Evolutionary conservation across 208 protist genomes (phyloP).

Genomic region (Lotmaria passim): DNA sequence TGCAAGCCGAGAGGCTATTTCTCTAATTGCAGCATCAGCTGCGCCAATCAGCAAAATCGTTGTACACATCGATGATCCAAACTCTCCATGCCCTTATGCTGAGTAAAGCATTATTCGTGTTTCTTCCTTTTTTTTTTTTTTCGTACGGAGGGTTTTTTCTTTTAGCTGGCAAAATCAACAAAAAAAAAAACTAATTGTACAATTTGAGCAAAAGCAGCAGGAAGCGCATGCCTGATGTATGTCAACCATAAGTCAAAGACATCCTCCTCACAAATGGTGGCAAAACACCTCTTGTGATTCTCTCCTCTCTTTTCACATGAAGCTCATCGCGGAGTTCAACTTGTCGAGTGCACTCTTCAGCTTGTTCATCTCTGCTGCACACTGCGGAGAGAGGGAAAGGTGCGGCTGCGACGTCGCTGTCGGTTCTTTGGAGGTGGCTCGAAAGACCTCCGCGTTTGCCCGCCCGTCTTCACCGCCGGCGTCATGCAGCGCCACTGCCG

Average conservation of each 20-base stretch:
- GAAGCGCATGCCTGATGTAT: too few species aligned
- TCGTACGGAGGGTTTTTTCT: too few species aligned
- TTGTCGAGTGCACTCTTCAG: slow-evolving; percentile 37
- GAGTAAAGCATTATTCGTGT: too few species aligned
- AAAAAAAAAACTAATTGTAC: slow-evolving; percentile 16
- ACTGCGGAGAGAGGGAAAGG: background rate
- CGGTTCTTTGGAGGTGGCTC: background rate
- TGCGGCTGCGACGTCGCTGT: slow-evolving; percentile 2
- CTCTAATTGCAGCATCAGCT: too few species aligned
- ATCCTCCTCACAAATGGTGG: too few species aligned
- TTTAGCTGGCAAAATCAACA: background rate
- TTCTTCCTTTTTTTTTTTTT: too few species aligned
- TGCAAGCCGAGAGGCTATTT: too few species aligned
- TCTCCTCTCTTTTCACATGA: slow-evolving; percentile 16
- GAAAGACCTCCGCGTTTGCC: background rate
- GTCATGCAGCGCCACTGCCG: background rate
- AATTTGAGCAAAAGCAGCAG: slow-evolving; percentile 21
- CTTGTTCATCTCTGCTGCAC: slow-evolving; percentile 7
- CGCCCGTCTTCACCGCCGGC: background rate
- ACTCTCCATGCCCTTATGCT: too few species aligned
- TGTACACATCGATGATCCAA: too few species aligned
- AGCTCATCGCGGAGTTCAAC: slow-evolving; percentile 23
- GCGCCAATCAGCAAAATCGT: too few species aligned
- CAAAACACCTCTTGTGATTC: too few species aligned
- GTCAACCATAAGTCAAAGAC: too few species aligned